Evolutionary conservation across 1,284 basidiomycete species (phyloP).

Genomic region (Gymnopus androsaceus): DNA sequence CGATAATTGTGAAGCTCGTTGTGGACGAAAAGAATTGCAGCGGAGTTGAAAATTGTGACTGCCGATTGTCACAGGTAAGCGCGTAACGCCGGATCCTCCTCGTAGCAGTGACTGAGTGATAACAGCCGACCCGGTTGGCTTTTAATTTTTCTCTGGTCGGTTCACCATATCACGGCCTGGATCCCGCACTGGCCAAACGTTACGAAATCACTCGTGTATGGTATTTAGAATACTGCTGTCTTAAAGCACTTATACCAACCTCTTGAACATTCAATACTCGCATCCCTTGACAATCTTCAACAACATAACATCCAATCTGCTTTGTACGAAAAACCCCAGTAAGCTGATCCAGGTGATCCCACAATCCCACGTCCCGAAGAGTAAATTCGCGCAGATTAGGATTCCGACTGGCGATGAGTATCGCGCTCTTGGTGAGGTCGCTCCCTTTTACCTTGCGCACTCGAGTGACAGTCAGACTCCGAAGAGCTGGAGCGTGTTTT

Average conservation of each 20-base stretch:
- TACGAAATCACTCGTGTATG: background rate
- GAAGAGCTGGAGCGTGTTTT: slow-evolving; percentile 12
- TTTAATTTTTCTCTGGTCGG: too few relatives aligned
- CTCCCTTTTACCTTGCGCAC: slow-evolving; percentile 10
- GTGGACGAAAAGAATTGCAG: too few relatives aligned
- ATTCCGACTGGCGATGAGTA: slow-evolving; percentile 17
- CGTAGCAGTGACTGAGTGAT: too few relatives aligned
- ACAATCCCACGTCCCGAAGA: slow-evolving; percentile 22
- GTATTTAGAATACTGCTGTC: background rate
- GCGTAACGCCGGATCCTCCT: too few relatives aligned
- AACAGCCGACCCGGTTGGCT: too few relatives aligned
- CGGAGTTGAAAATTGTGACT: too few relatives aligned
- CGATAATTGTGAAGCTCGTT: too few relatives aligned
- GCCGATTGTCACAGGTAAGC: too few relatives aligned
- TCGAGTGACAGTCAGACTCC: slow-evolving; percentile 19
- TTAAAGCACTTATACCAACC: background rate
- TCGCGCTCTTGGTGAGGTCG: slow-evolving; percentile 12
- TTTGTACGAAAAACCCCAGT: slow-evolving; percentile 18
- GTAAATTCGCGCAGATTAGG: slow-evolving; percentile 18
- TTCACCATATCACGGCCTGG: too few relatives aligned
- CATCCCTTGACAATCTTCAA: background rate
- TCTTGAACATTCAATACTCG: background rate
- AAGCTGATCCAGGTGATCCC: slow-evolving; percentile 25
- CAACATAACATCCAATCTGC: slow-evolving; percentile 13
- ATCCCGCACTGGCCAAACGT: too few relatives aligned